Conservation (phyloP, 177 flowering plant genomes). For the Vitis hybrid region DNA sequence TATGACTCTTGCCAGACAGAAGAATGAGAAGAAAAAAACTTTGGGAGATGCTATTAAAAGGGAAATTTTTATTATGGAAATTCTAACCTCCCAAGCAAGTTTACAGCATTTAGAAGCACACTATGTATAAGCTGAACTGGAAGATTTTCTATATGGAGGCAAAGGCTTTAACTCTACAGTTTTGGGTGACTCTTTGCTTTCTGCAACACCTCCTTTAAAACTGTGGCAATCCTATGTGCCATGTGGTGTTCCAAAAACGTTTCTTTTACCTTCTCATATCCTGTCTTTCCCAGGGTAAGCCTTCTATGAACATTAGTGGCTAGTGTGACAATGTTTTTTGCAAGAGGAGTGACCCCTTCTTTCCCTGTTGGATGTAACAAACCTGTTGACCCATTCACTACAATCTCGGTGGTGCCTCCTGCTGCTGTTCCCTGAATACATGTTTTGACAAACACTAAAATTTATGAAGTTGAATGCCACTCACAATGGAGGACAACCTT, state of each 20-base stretch:
- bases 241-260: constrained; percentile 77
- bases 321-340: constrained; percentile 70
- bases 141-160: no score
- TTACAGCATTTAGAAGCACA: no score
- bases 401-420: constrained; percentile 89
- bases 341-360: constrained; percentile 79
- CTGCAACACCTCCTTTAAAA: constrained; percentile 63
- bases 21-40: no score
- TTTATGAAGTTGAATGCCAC: no score
- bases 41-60: no score
- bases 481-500: no score
- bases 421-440: constrained; percentile 79
- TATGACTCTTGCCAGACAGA: no score
- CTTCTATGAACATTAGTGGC: constrained; percentile 76
- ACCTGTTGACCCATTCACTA: constrained; percentile 80
- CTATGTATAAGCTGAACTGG: no score
- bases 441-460: no score
- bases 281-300: constrained; percentile 73
- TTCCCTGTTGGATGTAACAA: constrained; percentile 80
- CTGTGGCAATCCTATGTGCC: constrained; percentile 71
- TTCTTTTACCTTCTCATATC: constrained; percentile 74
- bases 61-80: no score
- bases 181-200: constrained; percentile 28
- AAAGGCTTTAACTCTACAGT: no score
- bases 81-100: no score